These are phyloP conservation scores for Maudiozyma turicensis DNA, from an alignment of 805 yeast species.

Conservation along the genomic window DNA sequence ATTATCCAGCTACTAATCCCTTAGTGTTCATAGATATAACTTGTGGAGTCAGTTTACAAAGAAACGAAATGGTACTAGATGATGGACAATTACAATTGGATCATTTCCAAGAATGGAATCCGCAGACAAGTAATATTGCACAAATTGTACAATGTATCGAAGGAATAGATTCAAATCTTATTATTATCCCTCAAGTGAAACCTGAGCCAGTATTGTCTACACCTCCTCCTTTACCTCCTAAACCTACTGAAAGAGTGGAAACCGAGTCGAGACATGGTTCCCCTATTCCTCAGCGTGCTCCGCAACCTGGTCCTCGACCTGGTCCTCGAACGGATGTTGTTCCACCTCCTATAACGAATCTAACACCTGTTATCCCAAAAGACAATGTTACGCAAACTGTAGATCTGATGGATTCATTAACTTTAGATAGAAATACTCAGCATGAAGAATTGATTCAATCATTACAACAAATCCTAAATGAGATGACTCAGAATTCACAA, in stretches of 20 bases:
- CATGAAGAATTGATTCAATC: not conserved
- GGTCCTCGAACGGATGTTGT: not conserved
- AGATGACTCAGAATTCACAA: not conserved
- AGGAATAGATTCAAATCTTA: not conserved
- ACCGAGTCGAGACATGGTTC: no score
- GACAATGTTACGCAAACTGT: not conserved
- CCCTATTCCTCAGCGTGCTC: not conserved
- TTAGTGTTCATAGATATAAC: slow-evolving; percentile 43
- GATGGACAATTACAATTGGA: slow-evolving; percentile 50
- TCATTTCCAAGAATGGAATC: slow-evolving; percentile 45
- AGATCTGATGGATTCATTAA: not conserved
- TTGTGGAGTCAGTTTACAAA: slow-evolving; percentile 44
- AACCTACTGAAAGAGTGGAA: not conserved
- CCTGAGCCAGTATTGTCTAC: not conserved
- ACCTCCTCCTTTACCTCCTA: slow-evolving; percentile 11
- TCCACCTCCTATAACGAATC: not conserved
- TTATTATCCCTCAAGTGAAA: no score
- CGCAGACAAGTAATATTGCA: slow-evolving; percentile 6
- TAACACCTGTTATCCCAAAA: not conserved
- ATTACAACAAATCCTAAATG: not conserved
- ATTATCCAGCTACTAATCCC: slow-evolving; percentile 64
- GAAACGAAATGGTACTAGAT: slow-evolving; percentile 47
- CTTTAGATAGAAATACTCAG: not conserved
- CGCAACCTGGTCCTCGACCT: not conserved
- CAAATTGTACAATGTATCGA: not conserved